Evolutionary conservation across 352 stramenopile species (phyloP).

Genomic region (Plasmopara halstedii): DNA sequence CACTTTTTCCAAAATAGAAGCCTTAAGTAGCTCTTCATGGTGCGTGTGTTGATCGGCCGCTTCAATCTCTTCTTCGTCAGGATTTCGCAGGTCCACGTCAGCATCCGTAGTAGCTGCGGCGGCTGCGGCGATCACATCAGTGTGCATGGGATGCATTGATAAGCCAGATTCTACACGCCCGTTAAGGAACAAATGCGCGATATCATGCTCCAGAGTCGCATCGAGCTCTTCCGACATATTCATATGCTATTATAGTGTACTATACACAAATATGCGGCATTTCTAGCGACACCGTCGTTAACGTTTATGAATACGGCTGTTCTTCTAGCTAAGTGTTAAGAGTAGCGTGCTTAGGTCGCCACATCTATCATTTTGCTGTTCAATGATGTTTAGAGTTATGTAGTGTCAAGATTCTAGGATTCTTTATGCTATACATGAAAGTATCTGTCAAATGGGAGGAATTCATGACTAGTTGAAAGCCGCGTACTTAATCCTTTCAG

Average conservation of each 20-base stretch:
- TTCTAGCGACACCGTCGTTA: too few species aligned
- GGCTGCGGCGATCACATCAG: slow-evolving; percentile 20
- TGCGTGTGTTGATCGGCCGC: slow-evolving; percentile 25
- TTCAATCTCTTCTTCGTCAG: slow-evolving; percentile 26
- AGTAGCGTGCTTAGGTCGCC: too few species aligned
- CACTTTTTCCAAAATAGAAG: slow-evolving; percentile 68
- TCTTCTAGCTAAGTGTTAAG: too few species aligned
- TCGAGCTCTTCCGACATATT: neutral
- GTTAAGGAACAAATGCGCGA: slow-evolving; percentile 10
- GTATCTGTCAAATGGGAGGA: too few species aligned
- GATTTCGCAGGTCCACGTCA: slow-evolving; percentile 20
- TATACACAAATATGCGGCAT: too few species aligned
- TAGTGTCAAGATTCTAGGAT: too few species aligned
- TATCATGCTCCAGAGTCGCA: slow-evolving; percentile 8
- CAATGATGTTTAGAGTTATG: too few species aligned
- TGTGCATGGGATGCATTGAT: slow-evolving; percentile 17
- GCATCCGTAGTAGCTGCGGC: slow-evolving; percentile 8
- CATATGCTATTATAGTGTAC: neutral
- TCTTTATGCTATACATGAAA: too few species aligned
- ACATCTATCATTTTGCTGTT: too few species aligned
- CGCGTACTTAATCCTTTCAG: too few species aligned
- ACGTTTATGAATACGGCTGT: too few species aligned
- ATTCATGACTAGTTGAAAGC: too few species aligned
- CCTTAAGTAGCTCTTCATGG: slow-evolving; percentile 61
- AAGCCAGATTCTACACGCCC: slow-evolving; percentile 4